These are phyloP conservation scores for Globisporangium barbulae DNA, from an alignment of 352 stramenopile species.

Conservation along the genomic window DNA sequence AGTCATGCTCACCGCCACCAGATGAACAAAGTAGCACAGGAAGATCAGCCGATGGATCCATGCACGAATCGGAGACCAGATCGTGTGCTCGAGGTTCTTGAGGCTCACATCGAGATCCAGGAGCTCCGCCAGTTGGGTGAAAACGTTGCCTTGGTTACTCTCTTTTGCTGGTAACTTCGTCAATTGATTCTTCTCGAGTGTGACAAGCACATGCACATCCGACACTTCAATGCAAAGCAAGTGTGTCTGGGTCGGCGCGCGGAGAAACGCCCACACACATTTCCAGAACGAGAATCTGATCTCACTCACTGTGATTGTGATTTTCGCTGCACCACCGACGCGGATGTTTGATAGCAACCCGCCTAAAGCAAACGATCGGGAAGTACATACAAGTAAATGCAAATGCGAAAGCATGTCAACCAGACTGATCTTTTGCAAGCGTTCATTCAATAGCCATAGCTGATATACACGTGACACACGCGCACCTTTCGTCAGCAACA, in stretches of 20 bases:
- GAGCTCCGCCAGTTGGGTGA: background rate
- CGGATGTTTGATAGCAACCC: constrained; percentile 50
- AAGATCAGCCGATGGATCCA: constrained; percentile 43
- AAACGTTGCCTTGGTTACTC: background rate
- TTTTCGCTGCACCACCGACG: constrained; percentile 30
- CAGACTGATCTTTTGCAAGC: constrained; percentile 12
- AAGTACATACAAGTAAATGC: background rate
- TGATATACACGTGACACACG: background rate
- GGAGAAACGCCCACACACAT: constrained; percentile 48
- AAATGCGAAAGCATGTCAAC: background rate
- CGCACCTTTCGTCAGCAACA: constrained; percentile 7
- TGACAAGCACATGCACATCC: constrained; percentile 35
- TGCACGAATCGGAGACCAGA: constrained; percentile 28
- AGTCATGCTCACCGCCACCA: constrained; percentile 26
- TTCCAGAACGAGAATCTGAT: constrained; percentile 58
- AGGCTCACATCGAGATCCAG: constrained; percentile 28
- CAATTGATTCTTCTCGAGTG: background rate
- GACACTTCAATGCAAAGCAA: constrained; percentile 41
- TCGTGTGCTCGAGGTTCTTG: constrained; percentile 31
- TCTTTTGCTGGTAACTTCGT: background rate
- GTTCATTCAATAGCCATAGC: constrained; percentile 6
- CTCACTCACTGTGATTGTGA: constrained; percentile 34
- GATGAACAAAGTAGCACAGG: constrained; percentile 33
- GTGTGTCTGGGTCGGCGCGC: constrained; percentile 33
- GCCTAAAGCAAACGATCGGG: constrained; percentile 17